These are phyloP conservation scores for Ophiognomonia clavigignenti-juglandacearum DNA, from an alignment of 2,329 filamentous ascomycete species.

Conservation along the genomic window DNA sequence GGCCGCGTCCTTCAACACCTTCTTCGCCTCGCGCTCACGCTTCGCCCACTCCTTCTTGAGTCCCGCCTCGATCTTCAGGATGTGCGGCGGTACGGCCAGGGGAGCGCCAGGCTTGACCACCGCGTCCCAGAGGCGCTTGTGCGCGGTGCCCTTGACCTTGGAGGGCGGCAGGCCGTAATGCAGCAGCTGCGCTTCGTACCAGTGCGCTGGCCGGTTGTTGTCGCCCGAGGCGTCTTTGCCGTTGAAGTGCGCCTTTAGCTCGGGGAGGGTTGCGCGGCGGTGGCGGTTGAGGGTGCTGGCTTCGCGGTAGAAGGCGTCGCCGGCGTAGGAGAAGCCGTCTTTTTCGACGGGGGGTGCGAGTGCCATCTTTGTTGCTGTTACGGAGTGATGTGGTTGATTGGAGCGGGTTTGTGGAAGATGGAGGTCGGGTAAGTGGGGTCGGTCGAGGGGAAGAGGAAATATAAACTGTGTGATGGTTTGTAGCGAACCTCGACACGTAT, in stretches of 20 bases:
- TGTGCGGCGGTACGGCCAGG: conserved; percentile 42
- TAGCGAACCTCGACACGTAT: no score
- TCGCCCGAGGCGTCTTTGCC: conserved; percentile 26
- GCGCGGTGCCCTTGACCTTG: conserved; percentile 53
- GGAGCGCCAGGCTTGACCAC: conserved; percentile 41
- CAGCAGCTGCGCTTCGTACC: conserved; percentile 57
- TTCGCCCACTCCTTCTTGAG: conserved; percentile 55
- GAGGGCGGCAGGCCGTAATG: conserved; percentile 56
- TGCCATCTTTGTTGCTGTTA: conserved; percentile 12
- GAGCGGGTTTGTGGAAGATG: not conserved
- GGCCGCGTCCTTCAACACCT: conserved; percentile 21
- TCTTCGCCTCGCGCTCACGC: conserved; percentile 44
- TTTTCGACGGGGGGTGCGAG: conserved; percentile 24
- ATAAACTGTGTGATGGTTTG: no score
- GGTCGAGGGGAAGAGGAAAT: no score
- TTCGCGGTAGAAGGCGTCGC: conserved; percentile 39
- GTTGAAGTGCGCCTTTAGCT: conserved; percentile 42
- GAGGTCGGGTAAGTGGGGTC: no score
- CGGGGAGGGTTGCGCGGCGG: conserved; percentile 36
- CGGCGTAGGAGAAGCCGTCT: conserved; percentile 37
- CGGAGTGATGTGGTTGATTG: not conserved
- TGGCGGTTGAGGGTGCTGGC: conserved; percentile 38
- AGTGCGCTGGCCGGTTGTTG: conserved; percentile 51
- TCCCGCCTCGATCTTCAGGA: conserved; percentile 45
- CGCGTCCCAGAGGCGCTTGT: conserved; percentile 54